Evolutionary conservation across 192 early-diverging fungal genomes (phyloP), one percentile per base, ranked within the genome.

Genomic region (Coemansia interrupta): DNA sequence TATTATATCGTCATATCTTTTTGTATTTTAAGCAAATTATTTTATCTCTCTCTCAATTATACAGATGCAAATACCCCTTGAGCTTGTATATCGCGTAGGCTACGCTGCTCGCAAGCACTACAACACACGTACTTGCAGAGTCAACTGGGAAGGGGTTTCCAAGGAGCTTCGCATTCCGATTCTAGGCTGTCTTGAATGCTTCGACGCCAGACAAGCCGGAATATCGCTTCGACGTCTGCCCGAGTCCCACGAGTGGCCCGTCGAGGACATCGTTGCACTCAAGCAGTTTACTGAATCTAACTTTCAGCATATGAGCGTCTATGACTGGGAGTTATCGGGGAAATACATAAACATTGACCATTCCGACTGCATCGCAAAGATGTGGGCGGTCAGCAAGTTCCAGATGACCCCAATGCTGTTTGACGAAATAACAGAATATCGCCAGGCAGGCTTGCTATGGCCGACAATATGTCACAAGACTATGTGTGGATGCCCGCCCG

Each of bases 271-370:
- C 5, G 23, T 24, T 4, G 61, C 61, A 5, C 63, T 78, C 8
- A 67, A 68, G 46, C 18, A 12, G 39, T 78, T 70, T 44, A 78
- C 65, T 9, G 64, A 78, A 32, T 26, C 22, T 23, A 20, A 78
- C 22, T 78, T 78, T 24, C 57, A 41, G 22, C 22, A 60, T 8
- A 71, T 71, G 68, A 58, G 56, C 1, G 53, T 67, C 6, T 55
- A 67, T n/a, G 74, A 78, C 61, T 78, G 74, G 74, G 47, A 51
- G 23, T 52, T 78, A 18, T 56, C 55, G 5, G 74, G 74, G 15
- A 70, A 64, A 20, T 78, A 68, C 48, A 78, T 78, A 61, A 78
- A 78, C 44, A 68, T 78, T 3, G 19, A 39, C 19, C 68, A 67
- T 51, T 64, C 58, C 1, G 58, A 71, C 55, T 78, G 74, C 22